Evolutionary conservation across 2,329 filamentous ascomycete genomes (phyloP), one percentile per base, ranked within the genome.

Genomic region (Nannizziopsis barbatae): DNA sequence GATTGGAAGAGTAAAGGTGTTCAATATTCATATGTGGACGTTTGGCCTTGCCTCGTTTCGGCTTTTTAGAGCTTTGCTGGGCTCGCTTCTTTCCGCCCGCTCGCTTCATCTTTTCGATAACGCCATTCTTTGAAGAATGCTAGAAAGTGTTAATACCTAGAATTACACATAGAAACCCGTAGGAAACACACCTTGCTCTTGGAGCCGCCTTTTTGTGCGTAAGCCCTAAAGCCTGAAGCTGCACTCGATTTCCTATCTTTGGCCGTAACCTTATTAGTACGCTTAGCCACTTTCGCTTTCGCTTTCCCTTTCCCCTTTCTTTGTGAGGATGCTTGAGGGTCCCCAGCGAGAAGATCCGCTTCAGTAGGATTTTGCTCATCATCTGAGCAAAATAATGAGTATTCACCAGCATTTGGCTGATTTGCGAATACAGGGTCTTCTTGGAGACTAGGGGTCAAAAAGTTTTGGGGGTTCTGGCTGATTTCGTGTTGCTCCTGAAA

Each of bases 1-100:
- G 20, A 31, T 49, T 48, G 27, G 48, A 49, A n/a, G 37, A 39
- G 32, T 51, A 50, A 9, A 53, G n/a, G 32, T 45, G 49, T 7
- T 53, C 30, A 14, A 49, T 45, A 31, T 53, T 53, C 30, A 53
- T 22, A 15, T 44, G 22, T 30, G 10, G 14, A 12, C 11, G 41
- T 30, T 15, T 18, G 3, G 17, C 38, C 42, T 12, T 20, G 27
- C 11, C n/a, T 35, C 30, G 37, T 31, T 27, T 32, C 9, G 9
- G 10, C 12, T 32, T 42, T n/a, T 50, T 43, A 2, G 43, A 27
- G 20, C 36, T 35, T 39, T 17, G 2, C 33, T 30, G 18, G 9
- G 17, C 27, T 11, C 6, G 15, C 17, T 42, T 43, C 3, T 35
- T 47, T 18, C 18, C 15, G 2, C 32, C 12, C 33, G 14, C 9